phyloP scores from a whole-genome alignment of 2,329 filamentous ascomycete species.

The Nigrospora osmanthi region DNA sequence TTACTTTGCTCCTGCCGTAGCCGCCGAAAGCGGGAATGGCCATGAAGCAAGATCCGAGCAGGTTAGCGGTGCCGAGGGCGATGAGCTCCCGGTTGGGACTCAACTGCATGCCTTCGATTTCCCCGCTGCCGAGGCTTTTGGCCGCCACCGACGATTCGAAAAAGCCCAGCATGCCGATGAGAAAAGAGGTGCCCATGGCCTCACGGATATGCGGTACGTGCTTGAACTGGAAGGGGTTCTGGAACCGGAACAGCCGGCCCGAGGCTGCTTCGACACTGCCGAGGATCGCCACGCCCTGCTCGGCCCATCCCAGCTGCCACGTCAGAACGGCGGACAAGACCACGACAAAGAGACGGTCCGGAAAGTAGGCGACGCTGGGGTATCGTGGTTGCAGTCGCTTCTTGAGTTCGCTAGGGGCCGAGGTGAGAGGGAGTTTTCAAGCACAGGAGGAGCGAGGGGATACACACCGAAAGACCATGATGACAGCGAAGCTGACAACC shows the following conservation, averaged over 20 bases:
- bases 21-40: slow-evolving; percentile 90
- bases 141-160: slow-evolving; percentile 96
- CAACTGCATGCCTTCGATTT: slow-evolving; percentile 72
- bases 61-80: slow-evolving; percentile 81
- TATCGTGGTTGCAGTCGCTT: slow-evolving; percentile 71
- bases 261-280: slow-evolving; percentile 70
- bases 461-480: slow-evolving; percentile 78
- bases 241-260: slow-evolving; percentile 68
- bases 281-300: slow-evolving; percentile 72
- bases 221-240: slow-evolving; percentile 72
- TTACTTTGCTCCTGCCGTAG: slow-evolving; percentile 93
- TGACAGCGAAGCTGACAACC: slow-evolving; percentile 72
- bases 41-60: slow-evolving; percentile 89
- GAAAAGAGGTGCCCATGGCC: slow-evolving; percentile 82
- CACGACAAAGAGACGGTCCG: slow-evolving; percentile 86
- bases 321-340: slow-evolving; percentile 75
- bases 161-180: slow-evolving; percentile 94
- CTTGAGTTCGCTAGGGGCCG: slow-evolving; percentile 61
- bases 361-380: slow-evolving; percentile 76
- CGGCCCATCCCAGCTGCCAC: slow-evolving; percentile 70
- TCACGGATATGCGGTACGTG: slow-evolving; percentile 78
- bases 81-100: slow-evolving; percentile 92
- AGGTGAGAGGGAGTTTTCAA: slow-evolving; percentile 1
- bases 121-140: slow-evolving; percentile 70
- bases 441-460: not conserved